phyloP scores from a whole-genome alignment of 2,329 filamentous ascomycete genomes.

The Dothistroma septosporum region DNA sequence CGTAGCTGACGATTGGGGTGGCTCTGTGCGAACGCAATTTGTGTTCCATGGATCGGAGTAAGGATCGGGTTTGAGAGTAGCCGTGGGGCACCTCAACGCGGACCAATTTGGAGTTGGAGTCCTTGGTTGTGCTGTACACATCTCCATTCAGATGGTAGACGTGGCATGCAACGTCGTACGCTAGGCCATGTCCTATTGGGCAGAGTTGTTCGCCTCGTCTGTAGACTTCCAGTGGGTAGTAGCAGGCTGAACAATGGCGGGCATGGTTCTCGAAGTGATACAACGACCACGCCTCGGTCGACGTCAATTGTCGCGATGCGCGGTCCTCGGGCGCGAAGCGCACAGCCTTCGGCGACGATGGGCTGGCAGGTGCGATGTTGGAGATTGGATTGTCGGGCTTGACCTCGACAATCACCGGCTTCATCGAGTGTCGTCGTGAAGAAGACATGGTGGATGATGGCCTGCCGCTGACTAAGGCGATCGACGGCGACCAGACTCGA shows the following conservation, averaged over 20 bases:
- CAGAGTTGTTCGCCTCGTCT: slow-evolving; percentile 41
- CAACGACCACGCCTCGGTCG: slow-evolving; percentile 43
- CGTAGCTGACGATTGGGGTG: slow-evolving; percentile 42
- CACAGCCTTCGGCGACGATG: slow-evolving; percentile 29
- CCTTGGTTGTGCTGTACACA: slow-evolving; percentile 26
- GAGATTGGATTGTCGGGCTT: slow-evolving; percentile 21
- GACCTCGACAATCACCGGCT: slow-evolving; percentile 28
- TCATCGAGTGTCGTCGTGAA: slow-evolving; percentile 17
- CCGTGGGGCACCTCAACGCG: slow-evolving; percentile 43
- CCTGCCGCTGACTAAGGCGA: slow-evolving; percentile 11
- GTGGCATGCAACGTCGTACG: slow-evolving; percentile 43
- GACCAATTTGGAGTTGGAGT: slow-evolving; percentile 38
- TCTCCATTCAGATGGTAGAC: slow-evolving; percentile 39
- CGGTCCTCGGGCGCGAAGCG: slow-evolving; percentile 31
- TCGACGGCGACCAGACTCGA: slow-evolving; percentile 5
- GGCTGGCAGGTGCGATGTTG: slow-evolving; percentile 25
- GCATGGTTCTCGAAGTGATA: slow-evolving; percentile 49
- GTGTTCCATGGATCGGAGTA: slow-evolving; percentile 43
- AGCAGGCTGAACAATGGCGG: slow-evolving; percentile 43
- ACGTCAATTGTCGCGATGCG: slow-evolving; percentile 40
- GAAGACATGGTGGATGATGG: slow-evolving; percentile 14
- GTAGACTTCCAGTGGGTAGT: slow-evolving; percentile 43
- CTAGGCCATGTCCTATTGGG: slow-evolving; percentile 42
- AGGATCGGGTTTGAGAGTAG: slow-evolving; percentile 39
- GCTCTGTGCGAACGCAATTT: slow-evolving; percentile 33